Percentiles rank a stretch among this genome's conserved stretches.
Conservation (phyloP, 495 filamentous ascomycete genomes). For the Penicillium ucsense region DNA sequence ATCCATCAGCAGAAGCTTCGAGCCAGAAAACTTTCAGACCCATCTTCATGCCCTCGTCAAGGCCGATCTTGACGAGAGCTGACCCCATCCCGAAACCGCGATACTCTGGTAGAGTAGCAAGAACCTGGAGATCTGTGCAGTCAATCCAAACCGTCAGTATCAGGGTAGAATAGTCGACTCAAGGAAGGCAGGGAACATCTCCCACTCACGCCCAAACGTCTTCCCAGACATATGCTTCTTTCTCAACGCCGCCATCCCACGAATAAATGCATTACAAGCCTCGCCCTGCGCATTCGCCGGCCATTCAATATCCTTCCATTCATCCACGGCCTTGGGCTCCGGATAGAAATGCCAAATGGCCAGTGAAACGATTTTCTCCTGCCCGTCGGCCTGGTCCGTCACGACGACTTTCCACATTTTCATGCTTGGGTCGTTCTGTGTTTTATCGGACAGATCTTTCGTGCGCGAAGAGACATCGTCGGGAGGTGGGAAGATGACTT, state of each 20-base stretch:
- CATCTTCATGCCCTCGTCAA: neutral
- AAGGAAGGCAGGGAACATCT: neutral
- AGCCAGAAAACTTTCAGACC: conserved; percentile 5
- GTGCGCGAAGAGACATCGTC: neutral
- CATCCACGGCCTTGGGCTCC: conserved; percentile 3
- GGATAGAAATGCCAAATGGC: conserved; percentile 3
- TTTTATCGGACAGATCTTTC: neutral
- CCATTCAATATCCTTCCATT: conserved; percentile 5
- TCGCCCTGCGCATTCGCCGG: neutral
- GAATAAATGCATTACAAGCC: conserved; percentile 1
- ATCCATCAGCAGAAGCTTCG: conserved; percentile 4
- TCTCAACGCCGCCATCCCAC: neutral
- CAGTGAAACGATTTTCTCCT: conserved; percentile 4
- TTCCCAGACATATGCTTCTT: conserved; percentile 6
- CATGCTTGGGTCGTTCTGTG: neutral
- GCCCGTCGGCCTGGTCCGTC: neutral
- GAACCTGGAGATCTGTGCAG: conserved; percentile 4
- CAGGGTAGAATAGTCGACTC: neutral
- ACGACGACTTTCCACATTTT: conserved; percentile 5
- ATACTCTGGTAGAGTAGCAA: conserved; percentile 5
- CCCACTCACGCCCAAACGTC: conserved; percentile 3
- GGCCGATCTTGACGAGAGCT: neutral
- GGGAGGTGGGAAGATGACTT: conserved; percentile 3
- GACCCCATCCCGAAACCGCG: conserved; percentile 6
- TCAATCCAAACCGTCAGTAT: too few species aligned